phyloP scores from a whole-genome alignment of 345 rosid genomes.

The Pseudoturritis turrita region DNA sequence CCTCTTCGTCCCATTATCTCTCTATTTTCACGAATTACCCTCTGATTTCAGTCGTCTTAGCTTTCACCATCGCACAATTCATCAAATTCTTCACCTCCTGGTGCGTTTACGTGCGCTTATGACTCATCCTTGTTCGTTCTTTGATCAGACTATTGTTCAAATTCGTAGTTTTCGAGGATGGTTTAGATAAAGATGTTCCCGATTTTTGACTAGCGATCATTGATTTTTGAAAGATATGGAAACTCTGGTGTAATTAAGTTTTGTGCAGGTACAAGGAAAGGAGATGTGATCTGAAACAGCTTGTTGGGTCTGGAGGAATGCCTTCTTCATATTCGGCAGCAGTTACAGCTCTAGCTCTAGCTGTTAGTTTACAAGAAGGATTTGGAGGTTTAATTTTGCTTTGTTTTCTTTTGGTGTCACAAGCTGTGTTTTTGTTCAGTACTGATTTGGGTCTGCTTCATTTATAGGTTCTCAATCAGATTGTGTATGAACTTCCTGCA shows the following conservation, averaged over 20 bases:
- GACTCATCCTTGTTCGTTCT: too few relatives aligned
- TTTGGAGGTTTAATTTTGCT: constrained; percentile 44
- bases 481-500: constrained; percentile 80
- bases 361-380: constrained; percentile 70
- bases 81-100: constrained; percentile 64
- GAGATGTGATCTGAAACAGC: constrained; percentile 64
- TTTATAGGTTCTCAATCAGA: constrained; percentile 80
- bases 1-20: constrained; percentile 34
- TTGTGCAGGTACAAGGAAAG: constrained; percentile 67
- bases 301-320: constrained; percentile 92
- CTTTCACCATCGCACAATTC: constrained; percentile 62
- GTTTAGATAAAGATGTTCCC: too few relatives aligned
- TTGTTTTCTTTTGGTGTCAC: neutral
- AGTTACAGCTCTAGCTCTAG: constrained; percentile 66
- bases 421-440: neutral
- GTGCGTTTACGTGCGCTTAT: constrained; percentile 26
- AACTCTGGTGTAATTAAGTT: constrained; percentile 34
- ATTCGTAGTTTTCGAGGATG: too few relatives aligned
- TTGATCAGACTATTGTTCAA: neutral
- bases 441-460: neutral
- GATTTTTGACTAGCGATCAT: too few relatives aligned
- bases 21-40: constrained; percentile 54
- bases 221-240: constrained; percentile 37
- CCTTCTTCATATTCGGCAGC: constrained; percentile 93
- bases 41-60: constrained; percentile 49